Percentiles rank a stretch among this genome's conserved stretches.
phyloP scores from a whole-genome alignment of 1,284 basidiomycete genomes.

The Sporisorium iseilematis-ciliati region DNA sequence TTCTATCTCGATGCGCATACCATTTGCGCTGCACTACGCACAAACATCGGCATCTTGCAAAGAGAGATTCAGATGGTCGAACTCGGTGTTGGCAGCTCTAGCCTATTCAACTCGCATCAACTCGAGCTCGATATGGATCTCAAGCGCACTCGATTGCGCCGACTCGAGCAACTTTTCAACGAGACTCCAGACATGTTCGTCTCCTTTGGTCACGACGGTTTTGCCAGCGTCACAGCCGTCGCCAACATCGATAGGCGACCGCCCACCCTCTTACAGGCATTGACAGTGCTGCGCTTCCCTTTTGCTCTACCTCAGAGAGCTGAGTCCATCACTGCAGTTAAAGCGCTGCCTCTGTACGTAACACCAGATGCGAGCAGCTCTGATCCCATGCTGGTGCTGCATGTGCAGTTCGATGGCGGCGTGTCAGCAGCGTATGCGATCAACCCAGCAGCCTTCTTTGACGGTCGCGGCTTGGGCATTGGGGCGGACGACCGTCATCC shows the following conservation, averaged over 20 bases:
- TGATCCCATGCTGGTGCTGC: conserved; percentile 28
- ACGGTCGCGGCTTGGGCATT: conserved; percentile 50
- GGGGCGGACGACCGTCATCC: conserved; percentile 29
- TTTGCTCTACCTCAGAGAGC: conserved; percentile 12
- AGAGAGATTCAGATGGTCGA: conserved; percentile 57
- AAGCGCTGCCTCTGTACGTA: conserved; percentile 22
- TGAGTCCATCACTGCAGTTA: conserved; percentile 13
- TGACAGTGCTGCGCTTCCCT: conserved; percentile 50
- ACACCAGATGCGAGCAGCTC: conserved; percentile 33
- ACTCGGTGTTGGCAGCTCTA: conserved; percentile 34
- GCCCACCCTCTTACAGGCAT: conserved; percentile 52
- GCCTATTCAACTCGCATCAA: conserved; percentile 15
- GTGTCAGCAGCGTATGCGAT: conserved; percentile 25
- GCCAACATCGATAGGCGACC: conserved; percentile 59
- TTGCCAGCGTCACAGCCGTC: conserved; percentile 47
- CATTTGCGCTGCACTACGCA: conserved; percentile 34
- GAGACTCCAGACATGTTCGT: conserved; percentile 61
- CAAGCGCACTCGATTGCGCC: conserved; percentile 41
- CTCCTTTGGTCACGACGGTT: conserved; percentile 30
- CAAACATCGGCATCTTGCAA: conserved; percentile 45
- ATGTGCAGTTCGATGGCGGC: conserved; percentile 23
- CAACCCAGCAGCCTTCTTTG: conserved; percentile 55
- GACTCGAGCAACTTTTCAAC: conserved; percentile 53
- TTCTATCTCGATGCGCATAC: conserved; percentile 51
- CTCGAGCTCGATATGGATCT: conserved; percentile 46